phyloP scores from a whole-genome alignment of 2,329 filamentous ascomycete genomes.

The Fusarium sulawesiense region DNA sequence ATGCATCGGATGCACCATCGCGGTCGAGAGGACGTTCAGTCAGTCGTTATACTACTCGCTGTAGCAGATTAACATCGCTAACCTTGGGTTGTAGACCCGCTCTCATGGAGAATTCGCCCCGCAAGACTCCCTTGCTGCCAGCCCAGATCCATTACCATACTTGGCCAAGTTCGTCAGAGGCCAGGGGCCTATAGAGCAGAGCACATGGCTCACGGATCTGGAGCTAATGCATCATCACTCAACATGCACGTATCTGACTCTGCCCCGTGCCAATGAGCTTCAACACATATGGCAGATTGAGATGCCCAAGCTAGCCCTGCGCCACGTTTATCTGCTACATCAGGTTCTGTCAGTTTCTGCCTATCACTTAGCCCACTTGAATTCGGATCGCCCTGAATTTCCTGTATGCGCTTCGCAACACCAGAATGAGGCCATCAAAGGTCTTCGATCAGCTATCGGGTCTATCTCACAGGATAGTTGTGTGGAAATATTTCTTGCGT shows the following conservation, averaged over 20 bases:
- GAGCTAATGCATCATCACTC: constrained; percentile 54
- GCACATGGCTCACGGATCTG: constrained; percentile 50
- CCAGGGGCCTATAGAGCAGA: constrained; percentile 26
- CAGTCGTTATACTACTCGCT: neutral
- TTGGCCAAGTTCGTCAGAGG: constrained; percentile 41
- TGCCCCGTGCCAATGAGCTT: constrained; percentile 47
- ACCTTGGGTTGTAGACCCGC: neutral
- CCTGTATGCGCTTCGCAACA: constrained; percentile 49
- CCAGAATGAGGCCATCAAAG: constrained; percentile 48
- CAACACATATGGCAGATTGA: constrained; percentile 48
- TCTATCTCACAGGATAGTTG: constrained; percentile 47
- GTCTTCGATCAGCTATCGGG: constrained; percentile 45
- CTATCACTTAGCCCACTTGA: constrained; percentile 46
- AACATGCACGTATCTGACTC: constrained; percentile 45
- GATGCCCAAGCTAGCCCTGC: constrained; percentile 44
- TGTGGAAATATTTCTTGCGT: constrained; percentile 49
- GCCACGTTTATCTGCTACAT: constrained; percentile 48
- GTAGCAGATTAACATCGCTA: neutral
- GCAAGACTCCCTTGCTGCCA: constrained; percentile 1
- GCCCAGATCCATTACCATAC: constrained; percentile 37
- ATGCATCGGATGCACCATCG: constrained; percentile 11
- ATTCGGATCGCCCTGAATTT: constrained; percentile 40
- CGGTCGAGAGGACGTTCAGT: constrained; percentile 15
- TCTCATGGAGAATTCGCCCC: neutral
- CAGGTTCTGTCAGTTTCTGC: constrained; percentile 49